Conservation (phyloP, 768 basidiomycete genomes). For the Floccularia luteovirens region DNA sequence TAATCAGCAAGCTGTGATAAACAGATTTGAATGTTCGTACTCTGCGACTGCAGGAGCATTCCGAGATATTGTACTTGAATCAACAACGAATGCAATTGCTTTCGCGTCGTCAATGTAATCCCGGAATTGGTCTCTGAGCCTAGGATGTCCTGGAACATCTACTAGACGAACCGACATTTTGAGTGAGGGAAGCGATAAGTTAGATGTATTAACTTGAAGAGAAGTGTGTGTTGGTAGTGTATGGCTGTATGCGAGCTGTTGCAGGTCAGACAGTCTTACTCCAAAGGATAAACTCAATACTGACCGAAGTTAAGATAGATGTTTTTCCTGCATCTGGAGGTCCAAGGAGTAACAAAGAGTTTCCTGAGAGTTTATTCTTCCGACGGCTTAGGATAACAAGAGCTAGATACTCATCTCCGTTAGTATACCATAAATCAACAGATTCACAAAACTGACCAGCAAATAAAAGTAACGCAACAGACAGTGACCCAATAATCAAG, state of each 20-base stretch:
- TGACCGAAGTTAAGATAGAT: constrained; percentile 61
- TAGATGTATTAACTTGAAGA: constrained; percentile 60
- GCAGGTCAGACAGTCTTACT: constrained; percentile 3
- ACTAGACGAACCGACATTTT: constrained; percentile 46
- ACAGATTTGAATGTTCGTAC: constrained; percentile 35
- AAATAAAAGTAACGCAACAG: constrained; percentile 32
- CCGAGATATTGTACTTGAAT: constrained; percentile 70
- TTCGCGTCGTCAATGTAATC: constrained; percentile 59
- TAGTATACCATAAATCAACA: background rate
- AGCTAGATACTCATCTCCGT: constrained; percentile 19
- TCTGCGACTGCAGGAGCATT: constrained; percentile 73
- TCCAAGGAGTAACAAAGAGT: constrained; percentile 69
- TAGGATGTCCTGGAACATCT: constrained; percentile 83
- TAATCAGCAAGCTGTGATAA: background rate
- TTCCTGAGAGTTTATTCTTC: constrained; percentile 41
- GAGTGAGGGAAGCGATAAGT: constrained; percentile 31
- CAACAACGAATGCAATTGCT: constrained; percentile 71
- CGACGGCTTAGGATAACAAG: constrained; percentile 34
- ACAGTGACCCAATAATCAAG: constrained; percentile 32
- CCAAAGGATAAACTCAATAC: constrained; percentile 15
- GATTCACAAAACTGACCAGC: constrained; percentile 26
- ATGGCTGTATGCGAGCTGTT: constrained; percentile 58
- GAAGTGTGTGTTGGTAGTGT: constrained; percentile 69
- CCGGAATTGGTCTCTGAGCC: constrained; percentile 65
- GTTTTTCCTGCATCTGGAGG: constrained; percentile 78